phyloP scores from a whole-genome alignment of 2,329 filamentous ascomycete genomes.

The Penicillium digitatum region DNA sequence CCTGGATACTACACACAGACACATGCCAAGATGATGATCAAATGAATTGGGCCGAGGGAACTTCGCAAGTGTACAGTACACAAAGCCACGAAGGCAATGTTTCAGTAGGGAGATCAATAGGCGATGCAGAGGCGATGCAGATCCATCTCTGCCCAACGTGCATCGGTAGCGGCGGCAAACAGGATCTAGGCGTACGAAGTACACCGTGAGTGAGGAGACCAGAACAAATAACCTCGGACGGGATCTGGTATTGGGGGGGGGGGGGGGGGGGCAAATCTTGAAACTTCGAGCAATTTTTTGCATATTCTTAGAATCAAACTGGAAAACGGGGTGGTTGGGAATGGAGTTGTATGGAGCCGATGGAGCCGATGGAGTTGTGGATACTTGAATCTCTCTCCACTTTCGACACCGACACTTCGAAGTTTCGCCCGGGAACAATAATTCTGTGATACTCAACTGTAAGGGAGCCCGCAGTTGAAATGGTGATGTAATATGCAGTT shows the following conservation, averaged over 20 bases:
- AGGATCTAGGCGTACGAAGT: constrained; percentile 17
- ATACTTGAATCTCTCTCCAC: constrained; percentile 20
- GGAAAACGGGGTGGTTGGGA: constrained; percentile 3
- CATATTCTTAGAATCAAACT: constrained; percentile 3
- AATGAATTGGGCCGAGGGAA: not conserved
- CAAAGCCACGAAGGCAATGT: constrained; percentile 7
- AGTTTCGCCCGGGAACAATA: constrained; percentile 1
- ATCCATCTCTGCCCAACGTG: constrained; percentile 30
- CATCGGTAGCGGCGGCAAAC: constrained; percentile 24
- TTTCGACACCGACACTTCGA: constrained; percentile 21
- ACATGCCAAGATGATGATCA: not conserved
- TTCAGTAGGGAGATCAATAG: constrained; percentile 1
- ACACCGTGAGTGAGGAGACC: constrained; percentile 20
- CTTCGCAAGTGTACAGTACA: not conserved
- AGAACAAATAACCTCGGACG: constrained; percentile 11
- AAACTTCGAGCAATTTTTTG: not conserved
- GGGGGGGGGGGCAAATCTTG: not conserved
- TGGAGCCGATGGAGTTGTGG: constrained; percentile 11
- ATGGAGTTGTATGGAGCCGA: constrained; percentile 11
- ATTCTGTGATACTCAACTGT: constrained; percentile 1
- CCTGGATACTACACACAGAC: not conserved
- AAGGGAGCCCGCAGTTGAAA: constrained; percentile 16
- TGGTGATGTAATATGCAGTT: constrained; percentile 13
- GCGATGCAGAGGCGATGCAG: constrained; percentile 19
- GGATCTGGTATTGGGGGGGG: not conserved